Conservation (phyloP, 768 basidiomycete species). For the Hirschioporus abietinus region DNA sequence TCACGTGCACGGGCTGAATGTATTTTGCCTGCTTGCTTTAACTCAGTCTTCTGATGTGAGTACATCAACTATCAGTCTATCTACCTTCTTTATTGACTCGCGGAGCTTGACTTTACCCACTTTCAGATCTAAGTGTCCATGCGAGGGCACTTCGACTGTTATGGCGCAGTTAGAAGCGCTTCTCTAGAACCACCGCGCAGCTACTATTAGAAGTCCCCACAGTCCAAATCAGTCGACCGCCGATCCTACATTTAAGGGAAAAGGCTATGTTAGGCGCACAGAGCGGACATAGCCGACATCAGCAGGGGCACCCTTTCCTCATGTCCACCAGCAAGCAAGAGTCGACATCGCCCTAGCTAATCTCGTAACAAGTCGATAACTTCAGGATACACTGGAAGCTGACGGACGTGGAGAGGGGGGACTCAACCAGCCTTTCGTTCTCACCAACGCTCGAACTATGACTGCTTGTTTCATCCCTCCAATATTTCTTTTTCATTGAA, state of each 20-base stretch:
- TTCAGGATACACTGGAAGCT: no score
- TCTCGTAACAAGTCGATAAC: no score
- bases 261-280: not conserved
- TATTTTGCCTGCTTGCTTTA: not conserved
- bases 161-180: not conserved
- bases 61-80: not conserved
- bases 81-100: not conserved
- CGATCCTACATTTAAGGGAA: not conserved
- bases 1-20: not conserved
- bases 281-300: not conserved
- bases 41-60: not conserved
- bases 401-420: no score
- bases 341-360: no score
- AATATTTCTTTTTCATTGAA: no score
- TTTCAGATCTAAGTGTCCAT: not conserved
- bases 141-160: not conserved
- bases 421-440: no score
- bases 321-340: not conserved
- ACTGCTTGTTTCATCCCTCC: no score
- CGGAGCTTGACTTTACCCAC: not conserved
- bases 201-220: no score
- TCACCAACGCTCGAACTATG: no score
- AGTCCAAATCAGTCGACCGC: not conserved
- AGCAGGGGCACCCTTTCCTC: not conserved
- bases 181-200: not conserved